These are phyloP conservation scores for Panicum hallii DNA, from an alignment of 202 grass and related monocot species.

Conservation along the genomic window DNA sequence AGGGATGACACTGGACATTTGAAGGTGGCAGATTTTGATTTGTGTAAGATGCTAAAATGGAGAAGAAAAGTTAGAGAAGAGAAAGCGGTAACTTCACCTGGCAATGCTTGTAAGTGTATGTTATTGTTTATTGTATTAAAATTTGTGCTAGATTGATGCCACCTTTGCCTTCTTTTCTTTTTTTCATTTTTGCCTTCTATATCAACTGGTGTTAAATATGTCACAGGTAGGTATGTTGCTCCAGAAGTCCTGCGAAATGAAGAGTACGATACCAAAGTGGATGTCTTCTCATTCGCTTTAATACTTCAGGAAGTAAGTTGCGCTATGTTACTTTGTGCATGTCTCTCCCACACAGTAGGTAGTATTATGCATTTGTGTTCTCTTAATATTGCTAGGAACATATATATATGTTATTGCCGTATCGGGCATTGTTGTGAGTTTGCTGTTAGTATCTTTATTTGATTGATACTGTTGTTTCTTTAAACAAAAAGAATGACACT, in stretches of 20 bases:
- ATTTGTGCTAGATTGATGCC: conserved; percentile 14
- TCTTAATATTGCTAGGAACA: neutral
- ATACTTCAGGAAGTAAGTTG: conserved; percentile 85
- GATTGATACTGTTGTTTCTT: neutral
- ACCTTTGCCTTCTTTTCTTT: neutral
- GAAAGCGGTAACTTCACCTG: conserved; percentile 64
- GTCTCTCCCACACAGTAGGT: neutral
- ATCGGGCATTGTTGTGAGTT: neutral
- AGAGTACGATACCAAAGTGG: conserved; percentile 90
- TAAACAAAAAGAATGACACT: conserved; percentile 16
- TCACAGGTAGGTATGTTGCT: conserved; percentile 89
- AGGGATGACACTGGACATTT: conserved; percentile 97
- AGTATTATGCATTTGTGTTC: conserved; percentile 26
- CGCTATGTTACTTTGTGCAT: conserved; percentile 27
- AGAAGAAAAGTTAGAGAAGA: conserved; percentile 89
- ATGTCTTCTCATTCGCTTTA: conserved; percentile 94
- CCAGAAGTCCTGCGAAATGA: conserved; percentile 88
- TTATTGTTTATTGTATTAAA: conserved; percentile 11
- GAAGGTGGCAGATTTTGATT: conserved; percentile 97
- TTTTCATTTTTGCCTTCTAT: neutral
- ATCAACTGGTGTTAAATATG: conserved; percentile 31
- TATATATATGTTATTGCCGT: neutral
- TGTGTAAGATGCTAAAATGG: conserved; percentile 93
- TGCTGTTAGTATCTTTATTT: conserved; percentile 9
- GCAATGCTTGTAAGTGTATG: conserved; percentile 72